These are phyloP conservation scores for Phoma sp. DNA, from an alignment of 2,329 filamentous ascomycete species.

Conservation along the genomic window DNA sequence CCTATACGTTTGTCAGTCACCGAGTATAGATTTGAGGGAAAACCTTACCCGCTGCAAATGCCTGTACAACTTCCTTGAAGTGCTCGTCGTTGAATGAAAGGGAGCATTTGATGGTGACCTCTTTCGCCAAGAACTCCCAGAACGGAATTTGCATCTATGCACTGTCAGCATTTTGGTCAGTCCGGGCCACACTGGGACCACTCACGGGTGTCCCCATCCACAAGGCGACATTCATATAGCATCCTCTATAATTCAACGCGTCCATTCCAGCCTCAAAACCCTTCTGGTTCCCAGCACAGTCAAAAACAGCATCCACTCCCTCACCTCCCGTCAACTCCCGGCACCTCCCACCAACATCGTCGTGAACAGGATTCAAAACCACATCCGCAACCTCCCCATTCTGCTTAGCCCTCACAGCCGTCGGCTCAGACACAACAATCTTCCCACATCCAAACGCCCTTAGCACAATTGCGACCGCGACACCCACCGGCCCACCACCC, in stretches of 20 bases:
- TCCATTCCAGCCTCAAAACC: constrained; percentile 40
- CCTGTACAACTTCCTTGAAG: constrained; percentile 42
- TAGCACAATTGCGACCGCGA: constrained; percentile 29
- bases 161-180: background rate
- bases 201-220: constrained; percentile 41
- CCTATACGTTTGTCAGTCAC: constrained; percentile 22
- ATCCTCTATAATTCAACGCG: constrained; percentile 35
- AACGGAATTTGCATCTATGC: constrained; percentile 39
- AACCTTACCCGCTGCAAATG: constrained; percentile 37
- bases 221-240: constrained; percentile 42
- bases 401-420: constrained; percentile 25
- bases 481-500: constrained; percentile 38
- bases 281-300: constrained; percentile 43
- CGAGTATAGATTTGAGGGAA: background rate
- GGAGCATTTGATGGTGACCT: constrained; percentile 37
- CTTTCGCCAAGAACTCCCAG: constrained; percentile 33
- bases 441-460: constrained; percentile 26
- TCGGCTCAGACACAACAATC: constrained; percentile 38
- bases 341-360: constrained; percentile 37
- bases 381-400: constrained; percentile 32
- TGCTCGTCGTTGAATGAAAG: constrained; percentile 41
- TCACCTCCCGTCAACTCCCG: constrained; percentile 35
- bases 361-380: constrained; percentile 33
- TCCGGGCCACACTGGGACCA: background rate
- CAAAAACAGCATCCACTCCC: constrained; percentile 44